Conservation (phyloP, 2,329 filamentous ascomycete genomes). For the Colletotrichum australisinense region DNA sequence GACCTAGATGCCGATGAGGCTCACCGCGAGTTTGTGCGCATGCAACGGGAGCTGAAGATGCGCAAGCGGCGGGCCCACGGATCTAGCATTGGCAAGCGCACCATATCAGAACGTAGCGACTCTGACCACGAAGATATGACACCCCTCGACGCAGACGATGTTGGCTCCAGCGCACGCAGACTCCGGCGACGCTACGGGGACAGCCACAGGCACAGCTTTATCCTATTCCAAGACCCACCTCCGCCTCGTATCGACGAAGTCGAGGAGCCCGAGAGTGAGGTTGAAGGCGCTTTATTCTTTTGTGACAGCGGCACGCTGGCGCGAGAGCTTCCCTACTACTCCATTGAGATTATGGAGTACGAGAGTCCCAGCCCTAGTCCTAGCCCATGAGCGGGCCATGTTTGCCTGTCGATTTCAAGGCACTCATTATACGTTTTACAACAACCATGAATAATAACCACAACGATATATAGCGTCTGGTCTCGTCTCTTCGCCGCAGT, state of each 20-base stretch:
- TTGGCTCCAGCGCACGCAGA: conserved; percentile 60
- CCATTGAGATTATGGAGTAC: conserved; percentile 61
- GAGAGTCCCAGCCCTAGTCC: conserved; percentile 26
- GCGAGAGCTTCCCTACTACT: conserved; percentile 62
- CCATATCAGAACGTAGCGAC: conserved; percentile 65
- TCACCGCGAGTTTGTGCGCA: conserved; percentile 49
- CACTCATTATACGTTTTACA: conserved; percentile 14
- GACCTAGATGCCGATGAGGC: conserved; percentile 53
- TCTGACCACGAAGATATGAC: conserved; percentile 54
- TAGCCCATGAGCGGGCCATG: conserved; percentile 16
- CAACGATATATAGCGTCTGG: conserved; percentile 12
- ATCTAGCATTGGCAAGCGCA: conserved; percentile 66
- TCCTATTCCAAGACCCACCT: conserved; percentile 59
- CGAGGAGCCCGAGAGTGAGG: conserved; percentile 62
- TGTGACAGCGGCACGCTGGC: conserved; percentile 50
- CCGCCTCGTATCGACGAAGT: conserved; percentile 64
- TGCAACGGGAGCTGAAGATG: conserved; percentile 56
- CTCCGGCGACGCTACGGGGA: conserved; percentile 58
- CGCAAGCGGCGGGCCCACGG: conserved; percentile 61
- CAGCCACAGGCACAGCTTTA: conserved; percentile 58
- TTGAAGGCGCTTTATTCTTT: conserved; percentile 41
- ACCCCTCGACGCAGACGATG: conserved; percentile 48
- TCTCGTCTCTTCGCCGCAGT: not conserved
- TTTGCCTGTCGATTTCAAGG: not conserved
- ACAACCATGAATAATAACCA: not conserved